Evolutionary conservation across 106 monocot genomes (phyloP).

Genomic region (Allium cepa): DNA sequence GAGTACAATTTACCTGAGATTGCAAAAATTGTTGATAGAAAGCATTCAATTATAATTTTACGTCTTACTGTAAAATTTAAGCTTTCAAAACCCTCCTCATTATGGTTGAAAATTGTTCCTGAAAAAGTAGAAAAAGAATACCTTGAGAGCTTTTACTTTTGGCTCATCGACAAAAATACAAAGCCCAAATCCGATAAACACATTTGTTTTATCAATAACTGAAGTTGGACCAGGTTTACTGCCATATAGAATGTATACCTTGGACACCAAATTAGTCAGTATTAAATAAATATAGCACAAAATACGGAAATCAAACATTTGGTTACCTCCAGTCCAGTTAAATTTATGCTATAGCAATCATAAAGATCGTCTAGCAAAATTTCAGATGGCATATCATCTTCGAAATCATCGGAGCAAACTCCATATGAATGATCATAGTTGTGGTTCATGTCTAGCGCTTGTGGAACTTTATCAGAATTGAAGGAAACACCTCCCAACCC

Average conservation of each 20-base stretch:
- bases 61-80: too few species aligned
- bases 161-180: constrained; percentile 75
- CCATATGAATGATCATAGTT: constrained; percentile 6
- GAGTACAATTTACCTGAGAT: constrained; percentile 31
- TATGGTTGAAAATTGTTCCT: too few species aligned
- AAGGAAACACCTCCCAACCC: constrained; percentile 25
- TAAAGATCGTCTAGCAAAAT: constrained; percentile 36
- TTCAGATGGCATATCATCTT: constrained; percentile 7
- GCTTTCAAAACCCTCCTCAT: too few species aligned
- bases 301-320: background rate
- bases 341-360: constrained; percentile 50
- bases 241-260: constrained; percentile 36
- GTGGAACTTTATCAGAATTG: constrained; percentile 20
- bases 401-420: constrained; percentile 3
- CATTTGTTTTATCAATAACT: constrained; percentile 52
- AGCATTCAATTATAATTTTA: too few species aligned
- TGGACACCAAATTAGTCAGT: background rate
- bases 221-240: constrained; percentile 13
- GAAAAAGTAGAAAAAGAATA: constrained; percentile 12
- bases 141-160: constrained; percentile 56
- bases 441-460: constrained; percentile 8
- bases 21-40: background rate
- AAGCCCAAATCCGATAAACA: constrained; percentile 18
- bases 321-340: constrained; percentile 53
- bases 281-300: too few species aligned